These are phyloP conservation scores for Ottelia alismoides DNA, from an alignment of 106 monocot species.

Conservation along the genomic window DNA sequence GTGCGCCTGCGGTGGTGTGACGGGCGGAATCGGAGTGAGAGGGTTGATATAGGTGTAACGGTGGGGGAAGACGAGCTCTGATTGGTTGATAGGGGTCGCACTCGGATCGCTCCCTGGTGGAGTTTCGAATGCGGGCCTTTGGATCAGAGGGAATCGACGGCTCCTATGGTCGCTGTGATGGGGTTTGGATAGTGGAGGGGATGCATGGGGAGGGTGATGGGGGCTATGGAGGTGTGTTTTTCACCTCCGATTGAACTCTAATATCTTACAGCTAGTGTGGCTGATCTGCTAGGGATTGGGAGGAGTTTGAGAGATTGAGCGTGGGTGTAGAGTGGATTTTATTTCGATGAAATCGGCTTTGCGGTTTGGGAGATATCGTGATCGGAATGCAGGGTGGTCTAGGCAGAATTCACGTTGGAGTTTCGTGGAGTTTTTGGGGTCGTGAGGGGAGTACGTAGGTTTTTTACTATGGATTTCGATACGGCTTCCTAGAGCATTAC, in stretches of 20 bases:
- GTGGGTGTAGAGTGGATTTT: conserved; percentile 23
- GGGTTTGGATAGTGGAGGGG: conserved; percentile 11
- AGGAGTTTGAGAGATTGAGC: conserved; percentile 5
- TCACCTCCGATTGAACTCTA: conserved; percentile 1
- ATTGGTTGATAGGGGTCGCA: conserved; percentile 14
- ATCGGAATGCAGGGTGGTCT: conserved; percentile 8
- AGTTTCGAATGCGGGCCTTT: conserved; percentile 26
- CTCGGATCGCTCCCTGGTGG: conserved; percentile 21
- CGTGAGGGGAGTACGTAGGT: not conserved
- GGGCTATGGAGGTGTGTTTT: conserved; percentile 34
- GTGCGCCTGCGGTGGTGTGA: not conserved
- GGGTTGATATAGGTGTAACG: conserved; percentile 9
- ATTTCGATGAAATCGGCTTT: conserved; percentile 4
- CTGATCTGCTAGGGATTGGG: not conserved
- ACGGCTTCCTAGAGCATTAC: not conserved
- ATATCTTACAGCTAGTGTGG: conserved; percentile 9
- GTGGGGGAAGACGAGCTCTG: not conserved
- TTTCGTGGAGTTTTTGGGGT: conserved; percentile 9
- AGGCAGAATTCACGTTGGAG: conserved; percentile 16
- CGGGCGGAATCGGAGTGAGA: not conserved
- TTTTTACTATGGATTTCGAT: not conserved
- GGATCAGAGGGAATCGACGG: conserved; percentile 35
- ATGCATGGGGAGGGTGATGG: not conserved
- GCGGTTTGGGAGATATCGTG: conserved; percentile 6
- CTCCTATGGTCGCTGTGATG: not conserved